These are phyloP conservation scores for Chiua sp. DNA, from an alignment of 1,284 basidiomycete genomes.

Conservation along the genomic window DNA sequence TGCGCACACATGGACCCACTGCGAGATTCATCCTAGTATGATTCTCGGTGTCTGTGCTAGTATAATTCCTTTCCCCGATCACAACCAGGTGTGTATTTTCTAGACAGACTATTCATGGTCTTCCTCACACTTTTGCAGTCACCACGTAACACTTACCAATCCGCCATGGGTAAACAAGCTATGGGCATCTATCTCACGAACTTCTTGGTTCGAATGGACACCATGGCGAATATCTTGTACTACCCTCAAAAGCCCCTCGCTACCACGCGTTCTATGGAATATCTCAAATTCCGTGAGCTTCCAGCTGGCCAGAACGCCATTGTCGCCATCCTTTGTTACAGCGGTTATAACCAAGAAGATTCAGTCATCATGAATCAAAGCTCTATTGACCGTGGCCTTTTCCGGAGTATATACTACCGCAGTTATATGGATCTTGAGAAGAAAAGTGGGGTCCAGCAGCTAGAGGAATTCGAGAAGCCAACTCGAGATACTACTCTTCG, in stretches of 20 bases:
- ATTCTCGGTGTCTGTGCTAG: conserved; percentile 98
- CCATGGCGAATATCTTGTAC: conserved; percentile 98
- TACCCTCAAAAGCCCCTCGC: conserved; percentile 99
- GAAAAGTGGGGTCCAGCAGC: conserved; percentile 90
- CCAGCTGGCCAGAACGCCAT: conserved; percentile 99
- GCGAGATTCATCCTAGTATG: conserved; percentile 99
- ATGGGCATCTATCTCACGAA: conserved; percentile 99
- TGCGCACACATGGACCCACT: conserved; percentile 96
- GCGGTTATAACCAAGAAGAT: conserved; percentile 99
- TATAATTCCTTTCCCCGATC: conserved; percentile 99
- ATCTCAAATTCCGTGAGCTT: conserved; percentile 96
- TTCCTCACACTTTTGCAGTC: conserved; percentile 58
- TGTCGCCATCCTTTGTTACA: conserved; percentile 98
- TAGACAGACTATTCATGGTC: conserved; percentile 15
- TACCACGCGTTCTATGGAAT: conserved; percentile 99
- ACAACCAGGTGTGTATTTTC: conserved; percentile 82
- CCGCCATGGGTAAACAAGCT: conserved; percentile 99
- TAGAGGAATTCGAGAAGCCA: conserved; percentile 99
- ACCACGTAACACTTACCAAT: conserved; percentile 99
- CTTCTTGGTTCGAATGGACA: conserved; percentile 97
- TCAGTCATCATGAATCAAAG: conserved; percentile 99
- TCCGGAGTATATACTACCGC: conserved; percentile 98
- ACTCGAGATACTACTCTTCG: conserved; percentile 92
- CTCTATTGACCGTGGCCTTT: conserved; percentile 96
- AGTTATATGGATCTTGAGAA: conserved; percentile 99